These are phyloP conservation scores for Xylariomycetidae sp. DNA, from an alignment of 2,329 filamentous ascomycete genomes.

Conservation along the genomic window DNA sequence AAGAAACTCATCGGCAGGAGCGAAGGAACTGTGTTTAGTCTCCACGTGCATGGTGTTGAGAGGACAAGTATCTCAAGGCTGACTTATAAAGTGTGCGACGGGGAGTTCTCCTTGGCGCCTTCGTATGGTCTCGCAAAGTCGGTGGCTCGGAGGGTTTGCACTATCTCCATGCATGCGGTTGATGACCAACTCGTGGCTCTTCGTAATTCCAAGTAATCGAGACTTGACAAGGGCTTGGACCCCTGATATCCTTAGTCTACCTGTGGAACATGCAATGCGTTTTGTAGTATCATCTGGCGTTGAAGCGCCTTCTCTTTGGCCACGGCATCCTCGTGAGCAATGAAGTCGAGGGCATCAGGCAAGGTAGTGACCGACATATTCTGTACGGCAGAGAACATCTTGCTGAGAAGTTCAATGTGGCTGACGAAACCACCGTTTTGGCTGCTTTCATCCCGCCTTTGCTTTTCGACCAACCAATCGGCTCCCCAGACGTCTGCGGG, in stretches of 20 bases:
- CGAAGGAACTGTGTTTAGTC: too few species aligned
- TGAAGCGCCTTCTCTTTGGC: slow-evolving; percentile 4
- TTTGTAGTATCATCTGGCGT: slow-evolving; percentile 4
- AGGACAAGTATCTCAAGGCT: too few species aligned
- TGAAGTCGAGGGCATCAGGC: slow-evolving; percentile 11
- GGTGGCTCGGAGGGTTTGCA: too few species aligned
- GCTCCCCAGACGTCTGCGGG: slow-evolving; percentile 54
- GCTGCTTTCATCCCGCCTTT: slow-evolving; percentile 26
- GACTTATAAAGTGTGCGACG: too few species aligned
- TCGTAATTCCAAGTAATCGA: too few species aligned
- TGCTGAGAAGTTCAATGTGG: slow-evolving; percentile 43
- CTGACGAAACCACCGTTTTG: slow-evolving; percentile 30
- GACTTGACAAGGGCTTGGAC: too few species aligned
- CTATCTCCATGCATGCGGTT: too few species aligned
- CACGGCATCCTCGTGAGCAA: slow-evolving; percentile 9
- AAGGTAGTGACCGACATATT: slow-evolving; percentile 21
- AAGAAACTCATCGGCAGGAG: too few species aligned
- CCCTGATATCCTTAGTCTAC: slow-evolving; percentile 7
- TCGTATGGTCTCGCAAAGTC: too few species aligned
- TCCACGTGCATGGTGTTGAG: too few species aligned
- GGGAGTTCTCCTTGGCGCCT: too few species aligned
- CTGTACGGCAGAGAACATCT: slow-evolving; percentile 31
- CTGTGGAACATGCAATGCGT: slow-evolving; percentile 5
- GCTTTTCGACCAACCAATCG: slow-evolving; percentile 42
- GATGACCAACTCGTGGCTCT: too few species aligned